Conservation (phyloP, 2,329 filamentous ascomycete species). For the Kalmusia sp. region DNA sequence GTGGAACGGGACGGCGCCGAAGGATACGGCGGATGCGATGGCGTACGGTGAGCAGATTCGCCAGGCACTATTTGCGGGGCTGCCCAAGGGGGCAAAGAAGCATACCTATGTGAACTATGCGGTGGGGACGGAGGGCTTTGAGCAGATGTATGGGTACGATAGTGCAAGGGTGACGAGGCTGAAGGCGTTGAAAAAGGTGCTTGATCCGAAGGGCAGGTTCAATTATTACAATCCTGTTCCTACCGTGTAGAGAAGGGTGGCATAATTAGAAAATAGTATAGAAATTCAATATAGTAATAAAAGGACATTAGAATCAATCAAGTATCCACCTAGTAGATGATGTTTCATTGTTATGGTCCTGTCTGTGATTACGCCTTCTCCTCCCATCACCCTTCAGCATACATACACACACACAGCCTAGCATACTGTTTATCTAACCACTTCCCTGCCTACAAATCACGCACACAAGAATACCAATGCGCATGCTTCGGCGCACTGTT, state of each 20-base stretch:
- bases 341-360: too few relatives aligned
- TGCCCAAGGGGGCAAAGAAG: constrained; percentile 16
- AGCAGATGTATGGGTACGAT: constrained; percentile 42
- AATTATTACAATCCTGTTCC: constrained; percentile 33
- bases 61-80: constrained; percentile 19
- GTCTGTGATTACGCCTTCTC: too few relatives aligned
- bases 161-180: constrained; percentile 32
- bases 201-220: constrained; percentile 38
- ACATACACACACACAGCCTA: too few relatives aligned
- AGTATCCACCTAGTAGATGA: too few relatives aligned
- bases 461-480: too few relatives aligned
- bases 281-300: too few relatives aligned
- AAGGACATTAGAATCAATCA: too few relatives aligned
- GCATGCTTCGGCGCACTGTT: too few relatives aligned
- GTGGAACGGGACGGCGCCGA: constrained; percentile 20
- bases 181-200: constrained; percentile 33
- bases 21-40: constrained; percentile 18
- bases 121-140: constrained; percentile 31
- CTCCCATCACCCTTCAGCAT: too few relatives aligned
- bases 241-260: not conserved
- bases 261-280: too few relatives aligned
- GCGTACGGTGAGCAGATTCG: constrained; percentile 15
- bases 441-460: too few relatives aligned
- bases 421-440: too few relatives aligned
- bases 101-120: constrained; percentile 46